Base-by-base conservation (phyloP, 139 green algal genomes). In the Tetraselmis striata region DNA sequence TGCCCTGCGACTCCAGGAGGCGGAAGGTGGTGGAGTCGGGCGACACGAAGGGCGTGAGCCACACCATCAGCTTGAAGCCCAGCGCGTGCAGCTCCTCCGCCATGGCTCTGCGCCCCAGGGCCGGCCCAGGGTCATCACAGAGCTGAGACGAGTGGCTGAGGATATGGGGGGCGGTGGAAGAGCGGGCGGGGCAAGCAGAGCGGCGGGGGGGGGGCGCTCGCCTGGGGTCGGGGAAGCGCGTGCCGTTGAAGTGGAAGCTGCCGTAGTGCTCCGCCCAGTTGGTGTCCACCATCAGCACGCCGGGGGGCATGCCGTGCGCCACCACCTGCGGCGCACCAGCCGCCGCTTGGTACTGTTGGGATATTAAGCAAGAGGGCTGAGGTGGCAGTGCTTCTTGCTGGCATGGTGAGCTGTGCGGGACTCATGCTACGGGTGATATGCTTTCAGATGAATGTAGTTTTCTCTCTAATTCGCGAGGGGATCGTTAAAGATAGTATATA, bases 11-110 rank as follows among this genome's bases (percentile, higher is more conserved):
- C 74, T 77, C n/a, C n/a, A 29, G n/a, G 5, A 31, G 26, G 26
- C 74, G 74, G 74, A 77, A 77, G 74, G n/a, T 29, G 5, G 74
- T 77, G 2, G 74, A 77, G 74, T 77, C 74, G 25, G 74, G 74
- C 5, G 74, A 77, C 26, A 77, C 74, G 74, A 77, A 77, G 74
- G 74, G 74, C 74, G 23, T 18, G 5, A 77, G 26, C 74, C 74
- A 77, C 74, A 77, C 74, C 74, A 77, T 77, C 74, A 77, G 5
- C 25, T 77, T 77, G 74, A 77, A 77, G 5, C 74, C 74, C 74
- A 77, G 5, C 5, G 11, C 11, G 45, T 67, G 45, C 18, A 67
- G 45, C 45, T 18, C 18, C 11, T 5, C 5, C 5, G 18, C 18
- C 45, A 67, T 67, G 18, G 5, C 45, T 67, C 45, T 67, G 18